phyloP scores from a whole-genome alignment of 768 basidiomycete genomes.

The Lentinula detonsa region DNA sequence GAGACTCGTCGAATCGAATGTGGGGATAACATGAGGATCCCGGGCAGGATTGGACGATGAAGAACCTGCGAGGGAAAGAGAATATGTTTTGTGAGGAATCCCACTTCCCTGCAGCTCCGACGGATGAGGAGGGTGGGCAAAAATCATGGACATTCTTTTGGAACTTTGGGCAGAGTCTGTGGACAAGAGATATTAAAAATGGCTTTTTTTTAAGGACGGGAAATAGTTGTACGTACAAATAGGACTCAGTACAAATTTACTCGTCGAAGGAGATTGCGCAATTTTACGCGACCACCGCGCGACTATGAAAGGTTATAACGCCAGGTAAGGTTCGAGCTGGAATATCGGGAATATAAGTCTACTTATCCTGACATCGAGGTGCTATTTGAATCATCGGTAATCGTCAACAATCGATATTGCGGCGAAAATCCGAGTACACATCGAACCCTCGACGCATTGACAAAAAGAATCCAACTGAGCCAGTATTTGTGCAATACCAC shows the following conservation, averaged over 20 bases:
- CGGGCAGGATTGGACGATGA: slow-evolving; percentile 13
- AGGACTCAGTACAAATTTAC: not conserved
- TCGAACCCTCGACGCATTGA: no score
- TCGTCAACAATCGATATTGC: no score
- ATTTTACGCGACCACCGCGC: slow-evolving; percentile 4
- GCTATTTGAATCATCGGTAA: no score
- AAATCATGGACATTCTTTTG: slow-evolving; percentile 9
- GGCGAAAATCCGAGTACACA: no score
- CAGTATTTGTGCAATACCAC: no score
- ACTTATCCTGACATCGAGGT: not conserved
- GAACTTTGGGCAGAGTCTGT: not conserved
- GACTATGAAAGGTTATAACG: not conserved
- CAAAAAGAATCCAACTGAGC: no score
- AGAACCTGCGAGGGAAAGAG: not conserved
- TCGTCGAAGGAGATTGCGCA: not conserved
- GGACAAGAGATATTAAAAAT: not conserved
- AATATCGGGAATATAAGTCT: not conserved
- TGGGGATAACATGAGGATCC: slow-evolving; percentile 53
- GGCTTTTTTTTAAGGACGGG: not conserved
- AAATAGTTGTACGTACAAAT: not conserved
- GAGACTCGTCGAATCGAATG: slow-evolving; percentile 34
- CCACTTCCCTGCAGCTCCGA: slow-evolving; percentile 4
- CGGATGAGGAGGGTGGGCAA: slow-evolving; percentile 27
- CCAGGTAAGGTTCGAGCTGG: not conserved
- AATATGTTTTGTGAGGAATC: not conserved